These are phyloP conservation scores for Neurospora sp. DNA, from an alignment of 495 filamentous ascomycete genomes.

Conservation along the genomic window DNA sequence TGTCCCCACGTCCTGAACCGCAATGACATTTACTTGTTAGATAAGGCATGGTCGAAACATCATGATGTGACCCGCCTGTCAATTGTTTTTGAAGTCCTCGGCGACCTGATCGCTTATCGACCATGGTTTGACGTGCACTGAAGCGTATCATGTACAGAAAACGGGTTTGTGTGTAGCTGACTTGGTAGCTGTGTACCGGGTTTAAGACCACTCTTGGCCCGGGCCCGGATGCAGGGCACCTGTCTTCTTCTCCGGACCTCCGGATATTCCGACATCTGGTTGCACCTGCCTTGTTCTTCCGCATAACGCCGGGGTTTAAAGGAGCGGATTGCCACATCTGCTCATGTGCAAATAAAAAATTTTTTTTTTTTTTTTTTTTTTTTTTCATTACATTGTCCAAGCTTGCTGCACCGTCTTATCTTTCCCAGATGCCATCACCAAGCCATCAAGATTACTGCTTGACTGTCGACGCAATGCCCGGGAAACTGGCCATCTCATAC, in stretches of 20 bases:
- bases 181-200: background rate
- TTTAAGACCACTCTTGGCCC: background rate
- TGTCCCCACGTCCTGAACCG: background rate
- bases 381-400: background rate
- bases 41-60: background rate
- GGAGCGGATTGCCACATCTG: background rate
- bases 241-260: background rate
- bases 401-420: background rate
- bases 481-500: background rate
- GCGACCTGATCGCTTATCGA: background rate
- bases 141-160: background rate
- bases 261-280: background rate
- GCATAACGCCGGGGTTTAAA: background rate
- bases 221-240: background rate
- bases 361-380: background rate
- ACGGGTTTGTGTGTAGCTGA: background rate
- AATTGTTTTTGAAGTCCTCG: background rate
- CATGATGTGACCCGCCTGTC: background rate
- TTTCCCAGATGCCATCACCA: background rate
- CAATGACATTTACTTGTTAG: background rate
- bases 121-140: background rate
- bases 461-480: background rate
- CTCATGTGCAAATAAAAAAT: background rate
- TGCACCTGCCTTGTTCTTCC: background rate
- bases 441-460: background rate